Base-by-base conservation (phyloP, 140 eudicot species). In the Cichorium intybus region DNA sequence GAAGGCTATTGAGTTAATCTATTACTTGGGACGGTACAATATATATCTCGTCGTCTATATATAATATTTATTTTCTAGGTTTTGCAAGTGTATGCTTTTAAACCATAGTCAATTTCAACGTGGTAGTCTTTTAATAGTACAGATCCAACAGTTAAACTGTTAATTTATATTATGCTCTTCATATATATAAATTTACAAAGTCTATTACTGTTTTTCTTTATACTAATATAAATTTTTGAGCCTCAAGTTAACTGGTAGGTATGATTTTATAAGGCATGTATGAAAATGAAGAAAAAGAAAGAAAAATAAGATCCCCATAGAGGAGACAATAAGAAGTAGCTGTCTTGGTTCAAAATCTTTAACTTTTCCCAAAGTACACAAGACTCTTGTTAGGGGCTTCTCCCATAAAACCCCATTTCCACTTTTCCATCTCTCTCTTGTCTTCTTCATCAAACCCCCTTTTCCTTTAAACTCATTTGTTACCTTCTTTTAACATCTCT, bases 241-340 rank as follows among this genome's bases (percentile, higher is more conserved):
- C 18, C 49, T 14, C 18, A 43, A 14, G 18, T 43, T 14, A 14
- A 14, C 3, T 43, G 16, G 17, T 17, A 6, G 17, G 14, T 11
- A 39, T 39, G 1, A 14, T 11, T 56, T 27, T 17, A 52, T 5
- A 55, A 55, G 27, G 31, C 22, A 27, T 12, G 20, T 45, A 24
- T 63, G 24, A 26, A 33, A 31, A 34, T 10, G 22, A 7, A 69
- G 6, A 29, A 15, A 69, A 57, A 31, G 8, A 46, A 17, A 47
- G 4, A 31, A 15, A 68, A 57, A 57, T 18, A 24, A 50, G 76
- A 76, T 15, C 71, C 81, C 76, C 76, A 23, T 69, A 64, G 72
- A 69, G 81, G 75, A 64, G 81, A 76, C 77, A 76, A 76, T 45
- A 69, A 76, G 72, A 69, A 70, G 81, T 76, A 69, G 77, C 56